phyloP scores from a whole-genome alignment of 139 green algal species.

The Trebouxia sp. region DNA sequence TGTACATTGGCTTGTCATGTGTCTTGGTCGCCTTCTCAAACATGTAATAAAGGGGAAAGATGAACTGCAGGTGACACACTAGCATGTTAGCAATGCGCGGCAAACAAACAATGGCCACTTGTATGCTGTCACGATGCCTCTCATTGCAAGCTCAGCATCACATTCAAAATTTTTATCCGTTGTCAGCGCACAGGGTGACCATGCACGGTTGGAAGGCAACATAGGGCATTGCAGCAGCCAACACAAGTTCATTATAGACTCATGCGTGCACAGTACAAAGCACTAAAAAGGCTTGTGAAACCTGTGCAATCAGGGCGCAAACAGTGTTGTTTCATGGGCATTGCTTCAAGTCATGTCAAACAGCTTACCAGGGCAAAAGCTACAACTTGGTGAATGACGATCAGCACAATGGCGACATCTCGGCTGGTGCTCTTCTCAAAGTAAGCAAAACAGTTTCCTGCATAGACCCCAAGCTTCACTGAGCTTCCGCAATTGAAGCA shows the following conservation, averaged over 20 bases:
- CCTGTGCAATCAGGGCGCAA: too few species aligned
- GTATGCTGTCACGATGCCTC: too few species aligned
- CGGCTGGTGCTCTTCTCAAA: not conserved
- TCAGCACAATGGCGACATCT: conserved; percentile 36
- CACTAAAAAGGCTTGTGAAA: too few species aligned
- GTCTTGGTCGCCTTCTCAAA: conserved; percentile 30
- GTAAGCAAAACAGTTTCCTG: conserved; percentile 35
- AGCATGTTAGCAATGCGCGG: too few species aligned
- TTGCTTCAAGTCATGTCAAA: not conserved
- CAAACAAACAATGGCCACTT: too few species aligned
- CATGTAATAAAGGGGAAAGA: conserved; percentile 36
- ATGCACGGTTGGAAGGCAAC: not conserved
- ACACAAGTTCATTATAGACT: too few species aligned
- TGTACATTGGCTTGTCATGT: conserved; percentile 14
- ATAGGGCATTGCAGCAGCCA: too few species aligned
- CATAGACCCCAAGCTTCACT: not conserved
- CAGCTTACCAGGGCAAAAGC: conserved; percentile 32
- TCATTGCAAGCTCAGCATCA: too few species aligned
- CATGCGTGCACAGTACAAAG: too few species aligned
- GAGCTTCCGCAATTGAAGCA: not conserved
- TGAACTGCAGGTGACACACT: conserved; percentile 31
- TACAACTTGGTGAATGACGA: conserved; percentile 39
- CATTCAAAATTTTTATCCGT: not conserved
- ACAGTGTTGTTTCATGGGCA: not conserved
- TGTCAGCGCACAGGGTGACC: not conserved